Evolutionary conservation across 1,139 yeast species (phyloP), one percentile per base, ranked within the genome.

Genomic region (Taphrina communis): DNA sequence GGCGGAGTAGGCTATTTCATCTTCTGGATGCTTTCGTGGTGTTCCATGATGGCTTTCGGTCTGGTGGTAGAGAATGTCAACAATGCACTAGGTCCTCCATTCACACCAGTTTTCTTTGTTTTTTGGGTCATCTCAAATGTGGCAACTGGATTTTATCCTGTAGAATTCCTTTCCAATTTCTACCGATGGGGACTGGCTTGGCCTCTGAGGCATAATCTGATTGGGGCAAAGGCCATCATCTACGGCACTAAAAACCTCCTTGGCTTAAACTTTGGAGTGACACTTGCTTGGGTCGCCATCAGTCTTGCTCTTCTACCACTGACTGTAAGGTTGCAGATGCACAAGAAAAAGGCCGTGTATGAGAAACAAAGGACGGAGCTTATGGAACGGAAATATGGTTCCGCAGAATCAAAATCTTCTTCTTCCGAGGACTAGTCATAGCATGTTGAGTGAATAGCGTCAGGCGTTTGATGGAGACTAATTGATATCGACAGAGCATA

Each of bases 1-100:
- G 90, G 90, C 0, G 79, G 78, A 61, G 81, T 83, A 6, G 92
- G 92, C 0, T 88, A 88, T 75, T 78, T 87, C 53, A 84, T 88
- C 1, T 83, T 83, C 72, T 88, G 92, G 92, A 78, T 85, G 81
- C 76, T 86, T 53, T 84, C 85, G 53, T 88, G 82, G 77, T 75
- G 87, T 68, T 82, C 85, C 65, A 84, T 88, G 82, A 78, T 83
- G 68, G 88, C 90, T 0, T 82, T 85, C 36, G 89, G 89, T 38
- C 87, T 86, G 42, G 84, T 86, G 38, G 86, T 85, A 73, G 92
- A 88, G 76, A 84, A 85, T 71, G 80, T 84, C 85, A 14, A 76
- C 83, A 70, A 62, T 86, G 5, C 76, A 85, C 5, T 78, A 84
- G 66, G 78, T 83, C 86, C 86, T 6, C 83, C 85, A n/a, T 77